These are phyloP conservation scores for Trichoderma cornu-damae DNA, from an alignment of 2,329 filamentous ascomycete genomes.

Conservation along the genomic window DNA sequence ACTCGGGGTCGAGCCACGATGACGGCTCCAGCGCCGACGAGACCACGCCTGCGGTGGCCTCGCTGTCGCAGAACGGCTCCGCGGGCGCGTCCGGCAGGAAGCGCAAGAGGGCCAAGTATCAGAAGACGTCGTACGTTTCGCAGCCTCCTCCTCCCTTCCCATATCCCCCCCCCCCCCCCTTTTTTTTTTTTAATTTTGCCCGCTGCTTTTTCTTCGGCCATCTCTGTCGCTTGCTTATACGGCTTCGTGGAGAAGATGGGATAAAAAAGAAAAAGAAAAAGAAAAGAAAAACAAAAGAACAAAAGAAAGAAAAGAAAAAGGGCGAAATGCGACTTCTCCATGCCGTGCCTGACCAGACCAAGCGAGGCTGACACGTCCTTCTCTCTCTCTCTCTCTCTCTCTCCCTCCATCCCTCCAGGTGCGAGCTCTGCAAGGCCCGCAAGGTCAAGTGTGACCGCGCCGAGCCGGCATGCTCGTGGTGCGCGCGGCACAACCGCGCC, in stretches of 20 bases:
- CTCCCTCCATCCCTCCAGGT: no score
- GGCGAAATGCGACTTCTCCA: not conserved
- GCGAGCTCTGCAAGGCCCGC: conserved; percentile 42
- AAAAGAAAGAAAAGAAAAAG: no score
- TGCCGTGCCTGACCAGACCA: not conserved
- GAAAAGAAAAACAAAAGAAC: no score
- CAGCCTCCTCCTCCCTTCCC: not conserved
- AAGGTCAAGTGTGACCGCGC: conserved; percentile 48
- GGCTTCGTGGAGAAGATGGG: not conserved
- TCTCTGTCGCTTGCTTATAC: no score
- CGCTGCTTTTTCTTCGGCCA: not conserved
- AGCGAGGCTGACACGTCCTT: not conserved
- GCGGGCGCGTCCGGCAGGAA: conserved; percentile 31
- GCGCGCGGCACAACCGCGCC: conserved; percentile 57
- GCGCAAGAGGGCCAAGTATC: conserved; percentile 38
- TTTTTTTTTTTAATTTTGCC: no score
- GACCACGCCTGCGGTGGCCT: conserved; percentile 18
- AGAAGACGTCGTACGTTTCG: conserved; percentile 40
- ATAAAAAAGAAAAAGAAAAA: no score
- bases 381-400: no score
- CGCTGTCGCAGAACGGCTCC: conserved; percentile 25
- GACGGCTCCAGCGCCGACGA: conserved; percentile 38
- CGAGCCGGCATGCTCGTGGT: conserved; percentile 65
- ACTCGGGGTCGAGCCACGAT: conserved; percentile 34
- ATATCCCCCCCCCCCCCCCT: not conserved